Evolutionary conservation across 2,329 filamentous ascomycete genomes (phyloP).

Genomic region (Didymella pomorum): DNA sequence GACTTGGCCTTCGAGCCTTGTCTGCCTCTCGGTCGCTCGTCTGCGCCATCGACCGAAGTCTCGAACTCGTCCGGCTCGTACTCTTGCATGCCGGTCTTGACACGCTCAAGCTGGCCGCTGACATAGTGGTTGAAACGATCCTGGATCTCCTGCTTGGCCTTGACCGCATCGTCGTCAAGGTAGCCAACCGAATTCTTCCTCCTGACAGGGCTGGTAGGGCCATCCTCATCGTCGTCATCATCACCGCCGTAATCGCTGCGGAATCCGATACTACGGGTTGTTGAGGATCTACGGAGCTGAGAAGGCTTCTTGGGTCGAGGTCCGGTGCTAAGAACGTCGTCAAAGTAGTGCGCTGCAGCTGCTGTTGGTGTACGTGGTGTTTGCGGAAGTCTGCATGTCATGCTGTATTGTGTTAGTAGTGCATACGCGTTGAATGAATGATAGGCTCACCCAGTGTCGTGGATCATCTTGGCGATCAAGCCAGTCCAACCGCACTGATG

Average conservation of each 20-base stretch:
- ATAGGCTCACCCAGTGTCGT: constrained; percentile 85
- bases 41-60: constrained; percentile 59
- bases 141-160: constrained; percentile 49
- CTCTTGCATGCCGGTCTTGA: constrained; percentile 67
- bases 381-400: constrained; percentile 65
- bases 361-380: constrained; percentile 87
- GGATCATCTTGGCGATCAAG: constrained; percentile 93
- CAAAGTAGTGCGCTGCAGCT: constrained; percentile 92
- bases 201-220: constrained; percentile 35
- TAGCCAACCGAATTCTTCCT: constrained; percentile 60
- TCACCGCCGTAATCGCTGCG: constrained; percentile 74
- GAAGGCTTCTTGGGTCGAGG: constrained; percentile 56
- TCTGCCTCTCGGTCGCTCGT: constrained; percentile 21
- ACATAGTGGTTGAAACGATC: constrained; percentile 83
- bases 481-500: constrained; percentile 98
- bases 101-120: constrained; percentile 77
- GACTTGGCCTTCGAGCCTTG: constrained; percentile 26
- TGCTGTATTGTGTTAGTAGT: constrained; percentile 54
- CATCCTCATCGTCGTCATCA: constrained; percentile 49
- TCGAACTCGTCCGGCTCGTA: constrained; percentile 70
- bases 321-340: constrained; percentile 77
- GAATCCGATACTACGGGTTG: constrained; percentile 81
- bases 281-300: constrained; percentile 78
- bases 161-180: constrained; percentile 60
- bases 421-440: background rate